Base-by-base conservation (phyloP, 805 yeast species). In the Suhomyces canberraensis region DNA sequence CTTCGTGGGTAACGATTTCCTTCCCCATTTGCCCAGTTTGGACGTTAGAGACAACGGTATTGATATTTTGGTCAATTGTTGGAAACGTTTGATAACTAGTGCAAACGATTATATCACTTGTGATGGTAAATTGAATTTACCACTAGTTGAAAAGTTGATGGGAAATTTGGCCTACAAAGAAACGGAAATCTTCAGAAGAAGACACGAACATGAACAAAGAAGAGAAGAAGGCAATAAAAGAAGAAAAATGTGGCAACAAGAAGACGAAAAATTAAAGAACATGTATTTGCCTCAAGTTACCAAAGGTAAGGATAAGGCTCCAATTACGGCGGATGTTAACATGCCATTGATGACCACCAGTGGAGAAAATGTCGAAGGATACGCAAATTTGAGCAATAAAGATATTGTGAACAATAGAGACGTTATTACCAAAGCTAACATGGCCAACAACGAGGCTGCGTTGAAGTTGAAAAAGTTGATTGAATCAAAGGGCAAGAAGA, bases 1-100 rank as follows among this genome's bases (percentile, higher is more conserved):
- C 69, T 93, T 93, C 56, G 95, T 91, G 46, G 99, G 99, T 61
- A 93, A 93, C 57, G 99, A 93, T 78, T 93, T 93, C 73, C 68
- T 93, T 52, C 99, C 99, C 1, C 98, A 91, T 63, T 67, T 93
- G 48, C 98, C 99, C 3, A 81, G 95, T 20, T 73, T 93, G 37
- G 96, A 91, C 52, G 97, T 93, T 29, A 78, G 98, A 49, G 98
- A 93, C 60, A 86, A 87, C 53, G 90, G 96, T 48, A 84, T 93
- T 52, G 96, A 91, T 54, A 69, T 76, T 16, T 64, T 93, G 36
- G 81, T 88, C 9, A 74, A 72, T 26, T 78, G 91, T 32, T 93
- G 98, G 98, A 89, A 90, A 51, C 69, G 75, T 24, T 59, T 75
- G 1, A 56, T 93, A 32, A 84, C 95, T 0, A 52, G 58, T 20